Evolutionary conservation across 257 asterid species (phyloP).

Genomic region (Capsicum pubescens): DNA sequence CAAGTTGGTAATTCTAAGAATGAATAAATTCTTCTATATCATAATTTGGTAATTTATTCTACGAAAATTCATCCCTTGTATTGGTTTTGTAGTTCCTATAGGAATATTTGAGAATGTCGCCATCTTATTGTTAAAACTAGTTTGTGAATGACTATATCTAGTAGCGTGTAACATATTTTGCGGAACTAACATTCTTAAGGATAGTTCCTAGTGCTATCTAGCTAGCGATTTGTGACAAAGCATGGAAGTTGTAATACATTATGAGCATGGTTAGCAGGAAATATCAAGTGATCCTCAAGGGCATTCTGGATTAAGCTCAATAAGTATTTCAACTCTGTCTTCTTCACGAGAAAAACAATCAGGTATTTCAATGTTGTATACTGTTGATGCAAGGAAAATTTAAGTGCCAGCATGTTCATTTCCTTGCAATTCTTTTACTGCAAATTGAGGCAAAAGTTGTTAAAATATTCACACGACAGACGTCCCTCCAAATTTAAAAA

Average conservation of each 20-base stretch:
- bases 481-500: not conserved
- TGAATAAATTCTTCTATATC: not conserved
- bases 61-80: not conserved
- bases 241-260: not conserved
- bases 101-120: not conserved
- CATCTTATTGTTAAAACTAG: not conserved
- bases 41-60: not conserved
- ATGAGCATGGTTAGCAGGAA: slow-evolving; percentile 37
- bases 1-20: slow-evolving; percentile 26
- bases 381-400: not conserved
- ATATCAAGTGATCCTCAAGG: slow-evolving; percentile 45
- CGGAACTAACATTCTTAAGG: not conserved
- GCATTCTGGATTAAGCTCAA: slow-evolving; percentile 31
- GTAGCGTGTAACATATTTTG: not conserved
- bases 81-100: not conserved
- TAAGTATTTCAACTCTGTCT: slow-evolving; percentile 34
- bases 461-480: not conserved
- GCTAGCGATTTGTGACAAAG: slow-evolving; percentile 8
- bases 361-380: slow-evolving; percentile 30
- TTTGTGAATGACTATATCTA: not conserved
- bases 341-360: slow-evolving; percentile 43
- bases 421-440: not conserved
- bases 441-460: not conserved
- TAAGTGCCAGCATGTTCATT: not conserved
- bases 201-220: not conserved